A percentile compares a stretch with the other conserved stretches of the same genome.
phyloP scores from a whole-genome alignment of 148 eudicot species.

The Suaeda aralocaspica region DNA sequence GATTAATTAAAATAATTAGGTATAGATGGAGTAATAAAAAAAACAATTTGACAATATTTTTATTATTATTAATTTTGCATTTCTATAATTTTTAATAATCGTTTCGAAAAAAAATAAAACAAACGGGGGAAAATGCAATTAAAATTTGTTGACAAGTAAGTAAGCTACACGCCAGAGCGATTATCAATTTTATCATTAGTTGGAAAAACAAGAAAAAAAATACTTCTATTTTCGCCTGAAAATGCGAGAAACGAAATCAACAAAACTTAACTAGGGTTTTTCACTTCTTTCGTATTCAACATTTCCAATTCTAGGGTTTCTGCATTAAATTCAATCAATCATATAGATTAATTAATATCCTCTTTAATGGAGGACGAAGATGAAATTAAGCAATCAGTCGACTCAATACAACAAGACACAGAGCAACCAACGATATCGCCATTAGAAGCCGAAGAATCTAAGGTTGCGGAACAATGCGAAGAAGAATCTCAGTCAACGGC shows the following conservation, averaged over 20 bases:
- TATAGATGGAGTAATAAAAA: too few relatives aligned
- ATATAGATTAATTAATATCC: not conserved
- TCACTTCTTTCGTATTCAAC: not conserved
- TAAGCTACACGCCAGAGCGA: too few relatives aligned
- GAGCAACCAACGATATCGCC: constrained; percentile 14
- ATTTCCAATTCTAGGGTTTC: constrained; percentile 25
- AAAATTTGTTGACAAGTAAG: too few relatives aligned
- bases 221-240: not conserved
- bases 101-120: too few relatives aligned
- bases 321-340: not conserved
- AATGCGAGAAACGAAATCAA: not conserved
- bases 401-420: constrained; percentile 4
- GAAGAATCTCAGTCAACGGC: not conserved
- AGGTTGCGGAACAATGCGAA: constrained; percentile 16
- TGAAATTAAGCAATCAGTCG: constrained; percentile 15
- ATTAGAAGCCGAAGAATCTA: not conserved
- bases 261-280: constrained; percentile 32
- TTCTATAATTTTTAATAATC: too few relatives aligned
- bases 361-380: constrained; percentile 40
- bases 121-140: too few relatives aligned
- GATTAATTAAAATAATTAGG: too few relatives aligned
- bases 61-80: too few relatives aligned
- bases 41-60: too few relatives aligned
- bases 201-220: not conserved
- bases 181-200: too few relatives aligned